phyloP scores from a whole-genome alignment of 2,329 filamentous ascomycete genomes.

The Fusarium cyanostomum region DNA sequence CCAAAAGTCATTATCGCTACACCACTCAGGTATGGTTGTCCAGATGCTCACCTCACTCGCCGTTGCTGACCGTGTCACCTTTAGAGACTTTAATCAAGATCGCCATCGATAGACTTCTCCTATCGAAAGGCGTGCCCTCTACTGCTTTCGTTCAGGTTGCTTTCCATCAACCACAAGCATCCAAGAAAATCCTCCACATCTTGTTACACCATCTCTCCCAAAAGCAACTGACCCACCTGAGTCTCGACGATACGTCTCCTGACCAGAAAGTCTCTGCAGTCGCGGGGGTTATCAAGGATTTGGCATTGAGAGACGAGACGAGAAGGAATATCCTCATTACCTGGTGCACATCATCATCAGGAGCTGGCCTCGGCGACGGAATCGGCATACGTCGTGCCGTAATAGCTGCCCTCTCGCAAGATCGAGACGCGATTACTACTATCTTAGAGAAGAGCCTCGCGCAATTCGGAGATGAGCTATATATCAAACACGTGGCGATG shows the following conservation, averaged over 20 bases:
- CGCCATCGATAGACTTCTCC: conserved; percentile 51
- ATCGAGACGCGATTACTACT: conserved; percentile 60
- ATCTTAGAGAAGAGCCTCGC: conserved; percentile 74
- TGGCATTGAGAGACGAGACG: conserved; percentile 59
- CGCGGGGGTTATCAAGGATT: conserved; percentile 62
- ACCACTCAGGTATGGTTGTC: conserved; percentile 70
- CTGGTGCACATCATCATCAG: conserved; percentile 73
- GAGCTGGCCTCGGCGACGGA: conserved; percentile 70
- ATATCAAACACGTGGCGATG: conserved; percentile 85
- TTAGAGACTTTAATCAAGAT: conserved; percentile 55
- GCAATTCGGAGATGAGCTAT: conserved; percentile 86
- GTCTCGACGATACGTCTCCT: conserved; percentile 44
- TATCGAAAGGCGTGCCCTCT: conserved; percentile 39
- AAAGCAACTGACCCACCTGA: conserved; percentile 52
- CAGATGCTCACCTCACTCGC: not conserved
- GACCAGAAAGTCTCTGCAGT: conserved; percentile 63
- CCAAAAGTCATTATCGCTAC: conserved; percentile 72
- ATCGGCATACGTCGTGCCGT: conserved; percentile 74
- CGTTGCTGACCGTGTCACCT: not conserved
- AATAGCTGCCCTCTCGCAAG: conserved; percentile 64
- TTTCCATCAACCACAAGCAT: conserved; percentile 40
- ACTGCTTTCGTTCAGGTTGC: conserved; percentile 45
- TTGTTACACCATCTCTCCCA: conserved; percentile 56
- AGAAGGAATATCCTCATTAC: conserved; percentile 65
- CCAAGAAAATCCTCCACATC: conserved; percentile 41